Evolutionary conservation across 257 asterid genomes (phyloP).

Genomic region (Gentiana dahurica): DNA sequence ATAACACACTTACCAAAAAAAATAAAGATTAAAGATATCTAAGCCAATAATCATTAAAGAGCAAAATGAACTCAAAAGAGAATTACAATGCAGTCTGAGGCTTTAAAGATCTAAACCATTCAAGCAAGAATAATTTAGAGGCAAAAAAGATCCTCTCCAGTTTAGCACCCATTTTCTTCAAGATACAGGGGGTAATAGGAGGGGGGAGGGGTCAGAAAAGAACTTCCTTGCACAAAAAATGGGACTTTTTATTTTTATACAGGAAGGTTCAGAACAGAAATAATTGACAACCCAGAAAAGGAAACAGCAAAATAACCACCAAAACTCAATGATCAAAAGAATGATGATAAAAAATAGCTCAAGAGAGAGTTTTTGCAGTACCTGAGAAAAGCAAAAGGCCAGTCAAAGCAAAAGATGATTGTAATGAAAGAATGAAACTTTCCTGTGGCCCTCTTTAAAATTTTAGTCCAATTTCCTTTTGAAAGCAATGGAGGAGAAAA

Average conservation of each 20-base stretch:
- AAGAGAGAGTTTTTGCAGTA: conserved; percentile 2
- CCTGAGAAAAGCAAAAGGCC: conserved; percentile 5
- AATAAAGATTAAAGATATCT: no score
- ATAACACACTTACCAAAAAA: no score
- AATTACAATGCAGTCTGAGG: no score
- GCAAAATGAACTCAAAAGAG: no score
- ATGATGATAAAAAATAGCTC: background rate
- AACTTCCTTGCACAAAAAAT: background rate
- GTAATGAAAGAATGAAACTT: conserved; percentile 9
- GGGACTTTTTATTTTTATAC: no score
- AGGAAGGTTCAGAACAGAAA: no score
- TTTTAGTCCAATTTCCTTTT: conserved; percentile 12
- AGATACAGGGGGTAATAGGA: background rate
- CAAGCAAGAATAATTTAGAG: no score
- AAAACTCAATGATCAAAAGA: conserved; percentile 16
- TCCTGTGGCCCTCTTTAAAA: conserved; percentile 15
- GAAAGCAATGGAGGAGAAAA: conserved; percentile 10
- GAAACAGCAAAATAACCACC: no score
- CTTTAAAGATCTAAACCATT: no score
- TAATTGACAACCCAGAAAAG: conserved; percentile 3
- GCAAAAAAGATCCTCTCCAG: no score
- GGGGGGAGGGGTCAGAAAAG: background rate
- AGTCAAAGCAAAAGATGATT: conserved; percentile 11
- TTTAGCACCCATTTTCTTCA: no score
- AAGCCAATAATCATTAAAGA: no score